Percentiles rank a stretch among this genome's conserved stretches.
These are phyloP conservation scores for Saccharum spontaneum DNA, from an alignment of 176 grass and related monocot species.

Conservation along the genomic window DNA sequence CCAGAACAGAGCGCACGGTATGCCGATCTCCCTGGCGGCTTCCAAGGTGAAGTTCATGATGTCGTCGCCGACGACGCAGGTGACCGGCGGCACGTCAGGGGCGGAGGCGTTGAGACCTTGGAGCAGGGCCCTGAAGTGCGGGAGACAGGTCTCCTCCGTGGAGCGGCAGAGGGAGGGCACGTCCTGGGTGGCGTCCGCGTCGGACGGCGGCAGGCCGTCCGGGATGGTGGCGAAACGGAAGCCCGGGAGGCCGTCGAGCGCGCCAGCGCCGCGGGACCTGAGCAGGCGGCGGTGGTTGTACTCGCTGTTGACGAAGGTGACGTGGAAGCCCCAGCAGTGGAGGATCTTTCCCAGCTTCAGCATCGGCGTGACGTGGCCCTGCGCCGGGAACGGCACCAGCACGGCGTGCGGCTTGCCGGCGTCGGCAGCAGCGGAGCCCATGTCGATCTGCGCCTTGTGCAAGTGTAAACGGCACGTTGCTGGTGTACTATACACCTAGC, in stretches of 20 bases:
- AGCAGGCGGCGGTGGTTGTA: constrained; percentile 59
- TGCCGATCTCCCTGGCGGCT: constrained; percentile 29
- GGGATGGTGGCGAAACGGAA: constrained; percentile 56
- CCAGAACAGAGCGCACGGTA: too few species aligned
- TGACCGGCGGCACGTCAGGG: constrained; percentile 22
- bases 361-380: constrained; percentile 71
- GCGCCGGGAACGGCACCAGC: constrained; percentile 47
- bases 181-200: constrained; percentile 49
- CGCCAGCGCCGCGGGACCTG: constrained; percentile 29
- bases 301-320: constrained; percentile 75
- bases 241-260: constrained; percentile 16
- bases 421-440: too few species aligned
- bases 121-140: constrained; percentile 39
- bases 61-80: constrained; percentile 48
- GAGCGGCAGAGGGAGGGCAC: constrained; percentile 35
- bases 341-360: constrained; percentile 74
- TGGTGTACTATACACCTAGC: too few species aligned
- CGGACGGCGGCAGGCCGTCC: constrained; percentile 50
- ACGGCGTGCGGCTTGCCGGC: constrained; percentile 51
- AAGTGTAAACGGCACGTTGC: too few species aligned
- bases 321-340: constrained; percentile 48
- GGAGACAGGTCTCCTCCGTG: constrained; percentile 25
- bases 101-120: background rate
- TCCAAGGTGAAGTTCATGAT: constrained; percentile 45
- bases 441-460: too few species aligned